Base-by-base conservation (phyloP, 2,329 filamentous ascomycete genomes). In the Trichophyton benhamiae region DNA sequence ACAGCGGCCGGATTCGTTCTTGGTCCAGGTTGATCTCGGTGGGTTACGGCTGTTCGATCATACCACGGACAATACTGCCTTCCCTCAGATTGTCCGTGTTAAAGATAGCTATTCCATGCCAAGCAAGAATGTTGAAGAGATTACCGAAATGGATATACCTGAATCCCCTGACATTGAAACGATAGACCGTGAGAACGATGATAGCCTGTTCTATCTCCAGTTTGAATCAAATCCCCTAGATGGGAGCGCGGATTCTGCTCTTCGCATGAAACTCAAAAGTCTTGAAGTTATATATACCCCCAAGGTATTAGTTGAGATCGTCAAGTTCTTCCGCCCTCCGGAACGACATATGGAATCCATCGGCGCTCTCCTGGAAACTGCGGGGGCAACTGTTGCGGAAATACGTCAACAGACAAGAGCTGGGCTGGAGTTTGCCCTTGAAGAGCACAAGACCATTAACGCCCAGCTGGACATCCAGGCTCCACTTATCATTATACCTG, bases 321-420 rank as follows among this genome's bases (percentile, higher is more conserved):
- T 87, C 60, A 90, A 91, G 67, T 99, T 99, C 77, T 99, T 99
- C 79, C 87, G 92, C 65, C 94, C 94, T 0, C 95, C 94, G 0
- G 91, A 96, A 72, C 83, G 91, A 58, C 95, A 99, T 71, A 96
- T 99, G 91, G 94, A 99, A 71, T 99, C 94, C 8, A 96, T 99
- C 67, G 88, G 86, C 11, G 95, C 94, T 1, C 80, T 99, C 61
- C 89, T 99, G 85, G 95, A 99, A 74, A 90, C 87, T 55, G 94
- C 94, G 3, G 91, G 94, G 25, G 92, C 92, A 1, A 99, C 94
- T 0, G 92, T 99, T 0, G 92, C 99, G 74, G 92, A 91, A 6
- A 80, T 99, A 62, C 84, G 95, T 38, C 91, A 97, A 72, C 95
- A 99, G 76, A 99, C 95, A 3, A 84, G 95, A 71, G 92, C 94